Evolutionary conservation across 2,329 filamentous ascomycete species (phyloP).

Genomic region (Domatiomyces catenatus): DNA sequence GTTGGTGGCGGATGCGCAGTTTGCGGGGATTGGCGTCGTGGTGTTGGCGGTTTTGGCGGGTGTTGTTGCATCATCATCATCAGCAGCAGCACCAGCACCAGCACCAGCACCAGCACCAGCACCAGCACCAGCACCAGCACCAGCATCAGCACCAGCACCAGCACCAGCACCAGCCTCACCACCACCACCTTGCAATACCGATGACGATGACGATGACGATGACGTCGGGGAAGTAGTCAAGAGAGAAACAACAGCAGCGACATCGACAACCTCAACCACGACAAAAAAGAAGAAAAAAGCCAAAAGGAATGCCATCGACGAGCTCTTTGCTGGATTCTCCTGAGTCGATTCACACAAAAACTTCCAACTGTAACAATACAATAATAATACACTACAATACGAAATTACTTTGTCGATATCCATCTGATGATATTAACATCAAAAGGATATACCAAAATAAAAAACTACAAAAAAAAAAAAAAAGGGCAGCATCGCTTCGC

Average conservation of each 20-base stretch:
- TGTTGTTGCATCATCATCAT: too few relatives aligned
- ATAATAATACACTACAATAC: too few relatives aligned
- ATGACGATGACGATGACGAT: conserved; percentile 1
- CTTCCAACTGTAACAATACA: background rate
- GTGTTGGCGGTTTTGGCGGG: conserved; percentile 51
- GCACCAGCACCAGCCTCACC: background rate
- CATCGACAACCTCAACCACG: background rate
- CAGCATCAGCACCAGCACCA: conserved; percentile 4
- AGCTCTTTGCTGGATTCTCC: conserved; percentile 50
- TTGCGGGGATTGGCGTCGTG: conserved; percentile 54
- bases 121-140: too few relatives aligned
- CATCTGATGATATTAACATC: too few relatives aligned
- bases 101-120: background rate
- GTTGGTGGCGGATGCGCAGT: conserved; percentile 56
- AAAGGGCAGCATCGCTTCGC: background rate
- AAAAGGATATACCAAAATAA: too few relatives aligned
- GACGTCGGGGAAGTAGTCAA: background rate
- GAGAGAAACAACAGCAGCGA: background rate
- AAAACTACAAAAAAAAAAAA: too few relatives aligned
- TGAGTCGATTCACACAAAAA: conserved; percentile 19
- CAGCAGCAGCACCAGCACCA: conserved; percentile 3
- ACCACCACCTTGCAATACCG: too few relatives aligned
- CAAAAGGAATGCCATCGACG: conserved; percentile 54
- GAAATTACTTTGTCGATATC: too few relatives aligned
- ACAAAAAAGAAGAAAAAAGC: conserved; percentile 36